These are phyloP conservation scores for Aegilops bicornis DNA, from an alignment of 176 grass and related monocot genomes.

Conservation along the genomic window DNA sequence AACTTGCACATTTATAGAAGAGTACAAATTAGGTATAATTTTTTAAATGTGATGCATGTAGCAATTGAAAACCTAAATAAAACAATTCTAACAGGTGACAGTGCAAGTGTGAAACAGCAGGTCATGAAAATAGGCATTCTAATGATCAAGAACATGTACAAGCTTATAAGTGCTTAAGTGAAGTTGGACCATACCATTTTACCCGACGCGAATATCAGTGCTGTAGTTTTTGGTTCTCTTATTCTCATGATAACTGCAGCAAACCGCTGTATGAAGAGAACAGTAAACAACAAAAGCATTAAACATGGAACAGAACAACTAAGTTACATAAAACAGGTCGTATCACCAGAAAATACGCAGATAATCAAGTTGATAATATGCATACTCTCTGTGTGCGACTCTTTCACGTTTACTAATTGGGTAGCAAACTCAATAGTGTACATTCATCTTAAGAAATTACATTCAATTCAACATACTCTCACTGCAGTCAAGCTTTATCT, in stretches of 20 bases:
- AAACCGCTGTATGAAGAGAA: conserved; percentile 78
- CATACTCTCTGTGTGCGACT: not conserved
- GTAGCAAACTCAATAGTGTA: not conserved
- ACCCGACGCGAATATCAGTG: conserved; percentile 96
- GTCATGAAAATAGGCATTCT: not conserved
- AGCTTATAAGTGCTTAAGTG: not conserved
- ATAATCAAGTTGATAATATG: not conserved
- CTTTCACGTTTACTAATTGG: not conserved
- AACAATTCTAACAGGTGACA: not conserved
- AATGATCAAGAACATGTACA: not conserved
- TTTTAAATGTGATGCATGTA: not conserved
- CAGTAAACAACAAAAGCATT: conserved; percentile 13
- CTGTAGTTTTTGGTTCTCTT: conserved; percentile 98
- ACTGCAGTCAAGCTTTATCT: not conserved
- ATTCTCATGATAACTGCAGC: conserved; percentile 99
- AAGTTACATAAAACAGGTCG: not conserved
- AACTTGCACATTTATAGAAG: not conserved
- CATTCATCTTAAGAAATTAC: not conserved
- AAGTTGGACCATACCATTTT: conserved; percentile 76
- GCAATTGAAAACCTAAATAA: not conserved
- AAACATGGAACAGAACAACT: not conserved
- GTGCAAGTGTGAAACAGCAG: not conserved
- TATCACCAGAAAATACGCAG: not conserved
- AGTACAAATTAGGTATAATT: not conserved
- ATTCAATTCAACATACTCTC: not conserved